These are phyloP conservation scores for Aspergillus taichungensis DNA, from an alignment of 495 filamentous ascomycete genomes.

Conservation along the genomic window DNA sequence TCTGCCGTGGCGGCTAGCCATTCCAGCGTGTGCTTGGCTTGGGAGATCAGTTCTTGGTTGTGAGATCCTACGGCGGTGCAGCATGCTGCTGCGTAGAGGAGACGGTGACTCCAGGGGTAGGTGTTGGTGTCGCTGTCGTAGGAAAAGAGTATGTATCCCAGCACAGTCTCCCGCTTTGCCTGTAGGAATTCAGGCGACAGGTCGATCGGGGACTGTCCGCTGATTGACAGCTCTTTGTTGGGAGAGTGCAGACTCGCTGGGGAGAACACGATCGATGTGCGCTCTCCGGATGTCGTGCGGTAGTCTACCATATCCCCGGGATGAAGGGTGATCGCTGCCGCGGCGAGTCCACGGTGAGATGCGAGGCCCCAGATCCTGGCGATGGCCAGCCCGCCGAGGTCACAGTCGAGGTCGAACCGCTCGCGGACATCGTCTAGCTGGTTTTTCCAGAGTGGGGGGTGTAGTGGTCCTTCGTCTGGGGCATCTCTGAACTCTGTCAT, in stretches of 20 bases:
- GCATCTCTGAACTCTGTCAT: slow-evolving; percentile 4
- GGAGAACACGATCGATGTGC: slow-evolving; percentile 28
- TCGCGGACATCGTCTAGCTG: slow-evolving; percentile 26
- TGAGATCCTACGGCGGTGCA: slow-evolving; percentile 26
- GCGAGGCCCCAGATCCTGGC: slow-evolving; percentile 44
- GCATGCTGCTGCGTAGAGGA: slow-evolving; percentile 33
- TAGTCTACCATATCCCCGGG: slow-evolving; percentile 48
- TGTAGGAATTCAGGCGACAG: slow-evolving; percentile 4
- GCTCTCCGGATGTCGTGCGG: slow-evolving; percentile 29
- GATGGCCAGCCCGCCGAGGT: slow-evolving; percentile 33
- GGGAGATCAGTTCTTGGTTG: slow-evolving; percentile 13
- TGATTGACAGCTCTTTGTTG: slow-evolving; percentile 6
- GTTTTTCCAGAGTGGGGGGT: slow-evolving; percentile 22
- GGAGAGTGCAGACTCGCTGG: slow-evolving; percentile 5
- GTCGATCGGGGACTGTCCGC: background rate
- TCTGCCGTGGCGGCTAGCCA: slow-evolving; percentile 19
- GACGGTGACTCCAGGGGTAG: slow-evolving; percentile 14
- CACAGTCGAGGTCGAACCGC: slow-evolving; percentile 36
- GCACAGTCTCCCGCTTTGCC: slow-evolving; percentile 17
- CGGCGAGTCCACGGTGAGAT: slow-evolving; percentile 29
- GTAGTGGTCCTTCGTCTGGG: background rate
- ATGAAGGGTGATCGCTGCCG: slow-evolving; percentile 36
- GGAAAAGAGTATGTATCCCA: slow-evolving; percentile 22
- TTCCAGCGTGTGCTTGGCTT: slow-evolving; percentile 21
- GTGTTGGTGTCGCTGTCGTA: slow-evolving; percentile 5